Percentiles rank a stretch among this genome's conserved stretches.
These are phyloP conservation scores for Malus hybrid DNA, from an alignment of 331 rosid species.

Conservation along the genomic window DNA sequence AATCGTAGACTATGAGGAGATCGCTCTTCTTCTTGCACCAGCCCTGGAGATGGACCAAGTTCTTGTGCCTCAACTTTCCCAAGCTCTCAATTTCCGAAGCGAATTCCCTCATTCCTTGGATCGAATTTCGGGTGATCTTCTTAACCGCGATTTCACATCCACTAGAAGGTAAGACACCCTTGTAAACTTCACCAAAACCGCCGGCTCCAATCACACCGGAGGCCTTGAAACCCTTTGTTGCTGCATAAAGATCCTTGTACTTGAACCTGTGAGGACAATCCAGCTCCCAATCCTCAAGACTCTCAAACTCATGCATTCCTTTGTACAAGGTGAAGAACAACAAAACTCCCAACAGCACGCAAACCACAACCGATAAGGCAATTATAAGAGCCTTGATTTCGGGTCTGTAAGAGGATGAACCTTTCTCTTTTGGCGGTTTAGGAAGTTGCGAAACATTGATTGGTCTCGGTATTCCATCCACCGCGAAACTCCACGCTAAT, in stretches of 20 bases:
- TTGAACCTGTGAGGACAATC: constrained; percentile 69
- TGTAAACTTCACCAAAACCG: constrained; percentile 66
- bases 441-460: constrained; percentile 38
- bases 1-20: constrained; percentile 59
- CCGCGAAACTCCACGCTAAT: constrained; percentile 61
- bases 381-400: constrained; percentile 23
- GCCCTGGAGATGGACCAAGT: constrained; percentile 67
- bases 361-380: constrained; percentile 15
- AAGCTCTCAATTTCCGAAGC: constrained; percentile 79
- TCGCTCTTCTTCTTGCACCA: constrained; percentile 69
- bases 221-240: constrained; percentile 57
- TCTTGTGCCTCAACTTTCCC: constrained; percentile 65
- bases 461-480: constrained; percentile 18
- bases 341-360: constrained; percentile 17
- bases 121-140: constrained; percentile 28
- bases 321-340: constrained; percentile 5
- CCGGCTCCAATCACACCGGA: constrained; percentile 57
- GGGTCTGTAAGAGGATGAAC: constrained; percentile 11
- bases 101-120: constrained; percentile 55
- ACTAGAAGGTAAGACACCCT: constrained; percentile 35
- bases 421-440: constrained; percentile 18
- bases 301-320: constrained; percentile 33
- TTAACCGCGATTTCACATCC: constrained; percentile 58
- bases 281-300: constrained; percentile 67
- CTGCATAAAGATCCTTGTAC: constrained; percentile 50